Base-by-base conservation (phyloP, 352 stramenopile genomes). In the Pythium plurisporium region DNA sequence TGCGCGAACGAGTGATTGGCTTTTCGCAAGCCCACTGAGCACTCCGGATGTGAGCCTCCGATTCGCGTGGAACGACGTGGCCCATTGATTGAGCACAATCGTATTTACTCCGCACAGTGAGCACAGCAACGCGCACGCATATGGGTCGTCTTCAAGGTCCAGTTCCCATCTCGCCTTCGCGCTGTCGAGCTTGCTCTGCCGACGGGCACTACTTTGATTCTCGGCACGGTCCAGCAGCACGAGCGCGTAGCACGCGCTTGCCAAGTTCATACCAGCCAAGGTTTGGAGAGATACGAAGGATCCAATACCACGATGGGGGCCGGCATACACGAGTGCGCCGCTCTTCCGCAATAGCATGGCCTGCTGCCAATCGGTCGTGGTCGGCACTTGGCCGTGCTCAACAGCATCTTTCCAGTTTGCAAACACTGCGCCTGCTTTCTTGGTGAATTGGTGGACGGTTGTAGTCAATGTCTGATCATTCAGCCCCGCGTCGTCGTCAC, bases 131-230 rank as follows among this genome's bases (percentile, higher is more conserved):
- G 81, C 82, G 5, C 75, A 80, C 25, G 76, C 66, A 50, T 82
- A 82, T 29, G 79, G 54, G 44, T 91, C 79, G 22, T 72, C 62
- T 27, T 95, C 89, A 22, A 96, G 38, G 10, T 72, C 69, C 8
- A 82, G 59, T 40, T 91, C 65, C 67, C 69, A 76, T 2, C 61
- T 56, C 0, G 65, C 31, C 57, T 97, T 96, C 33, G 91, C 71
- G 36, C 79, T 96, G 61, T 96, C 82, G 34, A 82, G 25, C 66
- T 96, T 96, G 65, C 82, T 95, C 67, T 94, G 86, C 20, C 88
- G 72, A 15, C 87, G 72, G n/a, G 64, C 64, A 37, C 81, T 96
- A 22, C 58, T 65, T 11, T 73, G 51, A 51, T 90, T 96, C 57
- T 96, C 85, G 4, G 82, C 79, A n/a, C 83, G 81, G 57, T 95